phyloP scores from a whole-genome alignment of 345 rosid genomes.

The Populus pruinosa region DNA sequence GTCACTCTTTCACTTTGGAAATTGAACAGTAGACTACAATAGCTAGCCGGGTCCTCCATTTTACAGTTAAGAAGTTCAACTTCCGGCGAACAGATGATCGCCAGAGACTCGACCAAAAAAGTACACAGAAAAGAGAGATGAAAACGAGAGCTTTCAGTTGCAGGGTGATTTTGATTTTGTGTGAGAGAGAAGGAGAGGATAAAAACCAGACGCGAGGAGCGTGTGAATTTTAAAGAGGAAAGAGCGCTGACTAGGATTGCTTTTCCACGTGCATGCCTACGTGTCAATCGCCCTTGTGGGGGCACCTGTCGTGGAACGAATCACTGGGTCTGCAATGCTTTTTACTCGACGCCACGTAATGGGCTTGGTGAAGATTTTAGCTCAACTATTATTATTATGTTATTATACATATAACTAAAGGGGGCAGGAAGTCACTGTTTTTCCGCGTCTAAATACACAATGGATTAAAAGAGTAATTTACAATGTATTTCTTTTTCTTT shows the following conservation, averaged over 20 bases:
- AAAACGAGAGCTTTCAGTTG: neutral
- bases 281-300: neutral
- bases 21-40: conserved; percentile 8
- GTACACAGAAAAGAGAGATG: neutral
- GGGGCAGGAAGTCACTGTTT: too few species aligned
- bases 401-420: too few species aligned
- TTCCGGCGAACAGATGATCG: neutral
- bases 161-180: neutral
- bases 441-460: too few species aligned
- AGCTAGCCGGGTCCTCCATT: conserved; percentile 20
- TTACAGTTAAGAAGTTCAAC: neutral
- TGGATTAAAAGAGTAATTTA: too few species aligned
- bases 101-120: conserved; percentile 3
- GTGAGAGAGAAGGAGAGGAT: conserved; percentile 3
- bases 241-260: conserved; percentile 13
- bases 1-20: conserved; percentile 25
- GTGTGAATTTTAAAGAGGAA: conserved; percentile 13
- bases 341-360: conserved; percentile 23
- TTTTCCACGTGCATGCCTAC: conserved; percentile 11
- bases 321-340: neutral
- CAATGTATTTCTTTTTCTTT: too few species aligned
- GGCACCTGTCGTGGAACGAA: conserved; percentile 19
- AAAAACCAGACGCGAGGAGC: neutral
- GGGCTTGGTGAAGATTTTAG: neutral
- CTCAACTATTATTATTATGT: too few species aligned